These are phyloP conservation scores for Aspergillus kassunensis DNA, from an alignment of 495 filamentous ascomycete genomes.

Conservation along the genomic window DNA sequence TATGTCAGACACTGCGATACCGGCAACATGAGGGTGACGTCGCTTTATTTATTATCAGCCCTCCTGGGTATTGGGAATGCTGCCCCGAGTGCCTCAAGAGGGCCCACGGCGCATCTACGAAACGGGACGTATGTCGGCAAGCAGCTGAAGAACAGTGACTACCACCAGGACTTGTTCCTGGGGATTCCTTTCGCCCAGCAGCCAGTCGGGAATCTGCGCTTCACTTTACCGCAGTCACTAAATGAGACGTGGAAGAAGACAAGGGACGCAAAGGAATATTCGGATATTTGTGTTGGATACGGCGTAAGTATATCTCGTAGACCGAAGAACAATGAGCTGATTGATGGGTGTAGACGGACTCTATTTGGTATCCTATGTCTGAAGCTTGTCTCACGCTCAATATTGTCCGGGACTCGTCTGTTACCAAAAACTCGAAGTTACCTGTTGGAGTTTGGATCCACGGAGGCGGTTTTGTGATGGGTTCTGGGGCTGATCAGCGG, in stretches of 20 bases:
- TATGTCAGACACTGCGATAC: too few species aligned
- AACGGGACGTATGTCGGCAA: conserved; percentile 48
- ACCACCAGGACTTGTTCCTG: conserved; percentile 51
- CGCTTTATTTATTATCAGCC: neutral
- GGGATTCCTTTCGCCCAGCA: conserved; percentile 54
- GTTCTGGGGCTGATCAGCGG: conserved; percentile 40
- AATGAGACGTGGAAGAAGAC: conserved; percentile 37
- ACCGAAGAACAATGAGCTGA: conserved; percentile 1
- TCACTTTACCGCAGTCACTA: conserved; percentile 42
- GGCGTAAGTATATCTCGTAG: conserved; percentile 18
- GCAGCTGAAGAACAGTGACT: conserved; percentile 31
- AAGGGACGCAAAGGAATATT: conserved; percentile 45
- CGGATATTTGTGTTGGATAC: conserved; percentile 48
- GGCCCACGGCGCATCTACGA: conserved; percentile 14
- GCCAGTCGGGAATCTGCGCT: conserved; percentile 45
- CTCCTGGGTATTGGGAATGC: neutral
- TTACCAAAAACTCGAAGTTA: conserved; percentile 27
- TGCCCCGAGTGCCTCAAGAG: conserved; percentile 1
- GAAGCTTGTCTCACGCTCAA: conserved; percentile 58
- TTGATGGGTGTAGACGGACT: conserved; percentile 29
- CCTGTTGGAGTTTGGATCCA: conserved; percentile 57
- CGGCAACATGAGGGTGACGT: neutral
- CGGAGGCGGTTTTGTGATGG: conserved; percentile 54
- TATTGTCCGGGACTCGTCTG: conserved; percentile 43
- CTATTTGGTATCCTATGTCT: conserved; percentile 37